phyloP scores from a whole-genome alignment of 768 basidiomycete genomes.

The Pholiota microspora region DNA sequence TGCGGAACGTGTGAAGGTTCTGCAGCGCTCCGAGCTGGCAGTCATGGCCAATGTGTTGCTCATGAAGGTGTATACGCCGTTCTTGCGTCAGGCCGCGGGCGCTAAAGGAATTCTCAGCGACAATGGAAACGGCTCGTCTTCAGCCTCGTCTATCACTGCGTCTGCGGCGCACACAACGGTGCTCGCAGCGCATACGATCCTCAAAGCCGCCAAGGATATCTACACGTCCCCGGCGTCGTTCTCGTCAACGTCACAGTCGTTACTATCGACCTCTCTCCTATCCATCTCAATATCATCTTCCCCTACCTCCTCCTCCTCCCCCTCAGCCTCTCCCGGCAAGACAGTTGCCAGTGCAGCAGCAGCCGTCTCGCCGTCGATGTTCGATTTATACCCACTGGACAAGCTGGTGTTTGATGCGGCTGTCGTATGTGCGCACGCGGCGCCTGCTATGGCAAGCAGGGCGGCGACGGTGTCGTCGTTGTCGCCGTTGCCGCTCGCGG shows the following conservation, averaged over 20 bases:
- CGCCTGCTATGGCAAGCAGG: neutral
- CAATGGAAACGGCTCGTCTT: neutral
- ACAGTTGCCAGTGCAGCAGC: neutral
- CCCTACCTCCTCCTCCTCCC: conserved; percentile 5
- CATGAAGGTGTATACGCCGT: conserved; percentile 67
- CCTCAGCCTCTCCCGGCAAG: conserved; percentile 3
- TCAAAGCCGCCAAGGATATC: conserved; percentile 44
- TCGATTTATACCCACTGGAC: conserved; percentile 42
- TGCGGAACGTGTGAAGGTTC: conserved; percentile 18
- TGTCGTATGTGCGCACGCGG: conserved; percentile 58
- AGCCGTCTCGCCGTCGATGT: conserved; percentile 14
- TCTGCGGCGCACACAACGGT: conserved; percentile 49
- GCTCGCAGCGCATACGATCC: conserved; percentile 63
- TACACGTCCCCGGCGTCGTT: conserved; percentile 10
- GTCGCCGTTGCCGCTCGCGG: neutral
- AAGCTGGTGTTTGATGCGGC: conserved; percentile 66
- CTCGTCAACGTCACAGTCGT: conserved; percentile 32
- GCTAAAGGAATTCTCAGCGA: conserved; percentile 13
- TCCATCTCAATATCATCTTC: neutral
- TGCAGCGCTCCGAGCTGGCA: conserved; percentile 57
- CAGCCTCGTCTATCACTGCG: neutral
- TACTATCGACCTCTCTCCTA: neutral
- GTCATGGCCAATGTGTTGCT: conserved; percentile 60
- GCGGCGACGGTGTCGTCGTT: neutral
- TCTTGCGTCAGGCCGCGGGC: conserved; percentile 36